Percentiles rank a stretch among this genome's conserved stretches.
Conservation (phyloP, 2,329 filamentous ascomycete genomes). For the Xylaria sp. region DNA sequence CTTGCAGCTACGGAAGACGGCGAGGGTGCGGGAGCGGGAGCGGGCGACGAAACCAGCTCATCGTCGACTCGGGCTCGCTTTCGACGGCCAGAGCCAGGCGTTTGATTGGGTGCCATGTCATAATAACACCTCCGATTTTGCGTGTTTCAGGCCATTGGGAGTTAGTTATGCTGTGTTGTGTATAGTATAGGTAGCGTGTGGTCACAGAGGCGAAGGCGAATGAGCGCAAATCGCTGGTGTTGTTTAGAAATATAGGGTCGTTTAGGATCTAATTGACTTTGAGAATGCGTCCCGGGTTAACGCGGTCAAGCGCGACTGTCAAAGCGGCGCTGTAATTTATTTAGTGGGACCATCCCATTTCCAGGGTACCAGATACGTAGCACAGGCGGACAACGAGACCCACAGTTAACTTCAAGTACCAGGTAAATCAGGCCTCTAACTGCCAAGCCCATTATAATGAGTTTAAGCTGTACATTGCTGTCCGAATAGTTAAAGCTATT, state of each 20-base stretch:
- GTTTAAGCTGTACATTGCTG: too few species aligned
- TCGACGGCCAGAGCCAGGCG: conserved; percentile 41
- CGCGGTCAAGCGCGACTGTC: conserved; percentile 32
- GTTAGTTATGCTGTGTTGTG: conserved; percentile 13
- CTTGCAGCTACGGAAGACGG: conserved; percentile 40
- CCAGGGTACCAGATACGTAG: neutral
- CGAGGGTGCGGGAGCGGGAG: conserved; percentile 23
- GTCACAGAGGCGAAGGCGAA: neutral
- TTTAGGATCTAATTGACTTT: neutral
- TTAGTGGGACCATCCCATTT: conserved; percentile 10
- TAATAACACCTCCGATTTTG: conserved; percentile 14
- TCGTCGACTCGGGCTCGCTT: conserved; percentile 44
- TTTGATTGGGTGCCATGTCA: conserved; percentile 42
- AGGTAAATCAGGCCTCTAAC: neutral
- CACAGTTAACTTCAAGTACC: neutral
- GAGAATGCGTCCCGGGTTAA: conserved; percentile 6
- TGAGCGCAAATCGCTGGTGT: neutral
- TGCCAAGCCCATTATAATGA: neutral
- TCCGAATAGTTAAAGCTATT: too few species aligned
- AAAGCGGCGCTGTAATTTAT: neutral
- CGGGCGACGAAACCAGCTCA: conserved; percentile 41
- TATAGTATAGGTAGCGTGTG: neutral
- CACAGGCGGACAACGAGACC: neutral
- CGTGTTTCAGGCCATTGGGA: conserved; percentile 4
- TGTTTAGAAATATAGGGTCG: neutral